Conservation (phyloP, 495 filamentous ascomycete genomes). For the Hyaloscypha variabilis region DNA sequence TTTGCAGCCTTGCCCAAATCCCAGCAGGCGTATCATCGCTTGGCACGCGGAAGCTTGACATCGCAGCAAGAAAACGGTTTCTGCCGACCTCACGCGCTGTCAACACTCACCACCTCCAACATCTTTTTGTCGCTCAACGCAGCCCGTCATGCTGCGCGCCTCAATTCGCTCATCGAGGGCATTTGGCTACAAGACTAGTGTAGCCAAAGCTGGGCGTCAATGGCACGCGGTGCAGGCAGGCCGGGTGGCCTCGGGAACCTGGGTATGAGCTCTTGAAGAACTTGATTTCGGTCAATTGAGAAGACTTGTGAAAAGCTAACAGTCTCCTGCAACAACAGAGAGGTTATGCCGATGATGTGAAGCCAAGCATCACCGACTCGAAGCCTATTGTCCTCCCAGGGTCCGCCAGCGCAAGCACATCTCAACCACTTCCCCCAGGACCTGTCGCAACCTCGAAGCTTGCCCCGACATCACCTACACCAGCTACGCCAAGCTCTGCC, state of each 20-base stretch:
- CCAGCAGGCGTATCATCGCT: constrained; percentile 18
- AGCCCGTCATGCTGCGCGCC: constrained; percentile 69
- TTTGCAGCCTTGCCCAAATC: constrained; percentile 6
- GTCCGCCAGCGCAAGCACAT: constrained; percentile 55
- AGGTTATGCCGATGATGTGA: constrained; percentile 60
- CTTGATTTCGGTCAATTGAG: constrained; percentile 17
- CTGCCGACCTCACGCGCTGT: constrained; percentile 22
- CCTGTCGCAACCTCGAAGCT: constrained; percentile 34
- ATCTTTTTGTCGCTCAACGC: constrained; percentile 42
- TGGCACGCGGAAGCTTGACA: constrained; percentile 10
- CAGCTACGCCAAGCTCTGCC: constrained; percentile 42
- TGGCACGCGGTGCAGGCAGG: constrained; percentile 49
- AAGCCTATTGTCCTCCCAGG: constrained; percentile 59
- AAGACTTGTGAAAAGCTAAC: constrained; percentile 18
- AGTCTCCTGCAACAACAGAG: constrained; percentile 42
- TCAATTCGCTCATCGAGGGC: constrained; percentile 62
- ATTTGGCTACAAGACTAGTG: constrained; percentile 51
- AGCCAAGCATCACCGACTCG: constrained; percentile 48
- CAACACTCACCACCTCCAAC: constrained; percentile 26
- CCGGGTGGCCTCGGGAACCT: constrained; percentile 32
- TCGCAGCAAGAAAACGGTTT: constrained; percentile 14
- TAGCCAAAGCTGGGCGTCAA: constrained; percentile 52
- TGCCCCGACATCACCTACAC: constrained; percentile 41
- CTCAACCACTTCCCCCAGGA: constrained; percentile 49
- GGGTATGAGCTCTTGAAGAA: constrained; percentile 37